Evolutionary conservation across 495 filamentous ascomycete genomes (phyloP).

Genomic region (Trichoderma virens): DNA sequence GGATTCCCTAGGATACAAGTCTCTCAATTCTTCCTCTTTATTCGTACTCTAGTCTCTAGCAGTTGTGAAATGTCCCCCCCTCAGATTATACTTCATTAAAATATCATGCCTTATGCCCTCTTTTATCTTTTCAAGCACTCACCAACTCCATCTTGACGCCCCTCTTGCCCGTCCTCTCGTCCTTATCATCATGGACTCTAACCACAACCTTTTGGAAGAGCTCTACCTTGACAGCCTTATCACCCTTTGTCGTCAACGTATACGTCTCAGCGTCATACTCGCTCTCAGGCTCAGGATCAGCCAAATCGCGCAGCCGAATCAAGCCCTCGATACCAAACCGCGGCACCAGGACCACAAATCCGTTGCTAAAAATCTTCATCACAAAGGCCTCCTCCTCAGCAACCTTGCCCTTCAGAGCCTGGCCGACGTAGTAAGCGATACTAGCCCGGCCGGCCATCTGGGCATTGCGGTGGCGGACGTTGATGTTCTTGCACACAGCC

Average conservation of each 20-base stretch:
- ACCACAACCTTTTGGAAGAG: constrained; percentile 88
- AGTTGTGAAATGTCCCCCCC: not conserved
- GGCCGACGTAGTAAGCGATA: constrained; percentile 95
- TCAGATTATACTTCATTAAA: not conserved
- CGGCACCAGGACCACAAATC: constrained; percentile 91
- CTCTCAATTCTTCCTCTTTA: not conserved
- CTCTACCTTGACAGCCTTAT: constrained; percentile 53
- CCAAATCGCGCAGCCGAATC: constrained; percentile 77
- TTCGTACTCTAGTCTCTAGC: not conserved
- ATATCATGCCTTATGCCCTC: not conserved
- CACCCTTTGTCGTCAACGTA: constrained; percentile 51
- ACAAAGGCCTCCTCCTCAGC: constrained; percentile 86
- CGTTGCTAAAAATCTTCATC: constrained; percentile 95
- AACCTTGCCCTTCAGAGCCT: constrained; percentile 80
- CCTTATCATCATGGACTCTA: constrained; percentile 81
- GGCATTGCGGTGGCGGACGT: constrained; percentile 91
- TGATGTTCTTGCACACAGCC: constrained; percentile 94
- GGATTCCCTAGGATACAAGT: not conserved
- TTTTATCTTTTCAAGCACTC: not conserved
- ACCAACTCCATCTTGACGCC: constrained; percentile 68
- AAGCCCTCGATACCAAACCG: constrained; percentile 90
- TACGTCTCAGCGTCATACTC: constrained; percentile 81
- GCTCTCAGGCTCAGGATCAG: constrained; percentile 64
- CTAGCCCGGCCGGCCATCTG: constrained; percentile 89
- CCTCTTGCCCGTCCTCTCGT: constrained; percentile 89